phyloP scores from a whole-genome alignment of 2,329 filamentous ascomycete species.

The Aspergillus proliferans region DNA sequence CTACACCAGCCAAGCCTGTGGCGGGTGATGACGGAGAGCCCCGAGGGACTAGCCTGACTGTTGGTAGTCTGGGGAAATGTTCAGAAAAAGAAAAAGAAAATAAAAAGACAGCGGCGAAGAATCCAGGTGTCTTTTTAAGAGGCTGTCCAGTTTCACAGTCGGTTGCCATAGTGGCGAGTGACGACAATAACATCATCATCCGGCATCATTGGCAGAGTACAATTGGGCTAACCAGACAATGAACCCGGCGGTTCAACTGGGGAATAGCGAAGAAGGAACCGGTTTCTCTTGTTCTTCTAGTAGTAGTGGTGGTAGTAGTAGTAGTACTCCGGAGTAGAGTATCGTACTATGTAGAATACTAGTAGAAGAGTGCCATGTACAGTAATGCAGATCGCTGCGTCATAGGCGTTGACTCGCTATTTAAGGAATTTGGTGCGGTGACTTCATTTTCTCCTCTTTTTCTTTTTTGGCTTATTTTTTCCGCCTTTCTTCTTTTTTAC shows the following conservation, averaged over 20 bases:
- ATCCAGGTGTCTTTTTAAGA: not conserved
- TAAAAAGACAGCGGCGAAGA: not conserved
- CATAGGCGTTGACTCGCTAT: slow-evolving; percentile 3
- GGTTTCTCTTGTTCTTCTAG: not conserved
- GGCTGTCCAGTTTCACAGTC: not conserved
- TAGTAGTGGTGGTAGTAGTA: not conserved
- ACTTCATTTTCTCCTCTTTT: not conserved
- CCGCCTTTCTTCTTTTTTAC: slow-evolving; percentile 1
- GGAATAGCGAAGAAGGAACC: not conserved
- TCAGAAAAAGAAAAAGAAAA: not conserved
- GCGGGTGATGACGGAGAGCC: not conserved
- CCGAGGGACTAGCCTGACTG: too few relatives aligned
- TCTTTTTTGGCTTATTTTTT: slow-evolving; percentile 5
- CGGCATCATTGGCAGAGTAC: not conserved
- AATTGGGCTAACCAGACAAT: not conserved
- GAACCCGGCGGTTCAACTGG: not conserved
- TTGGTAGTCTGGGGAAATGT: not conserved
- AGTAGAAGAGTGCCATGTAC: not conserved
- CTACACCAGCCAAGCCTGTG: not conserved
- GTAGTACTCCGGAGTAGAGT: not conserved
- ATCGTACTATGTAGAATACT: too few relatives aligned
- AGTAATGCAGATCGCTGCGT: slow-evolving; percentile 6
- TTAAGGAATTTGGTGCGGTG: not conserved
- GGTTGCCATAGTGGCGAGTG: not conserved
- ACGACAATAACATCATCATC: not conserved